Percentiles rank a stretch among this genome's conserved stretches.
These are phyloP conservation scores for Crithidia acanthocephali DNA, from an alignment of 208 protist species.

Conservation along the genomic window DNA sequence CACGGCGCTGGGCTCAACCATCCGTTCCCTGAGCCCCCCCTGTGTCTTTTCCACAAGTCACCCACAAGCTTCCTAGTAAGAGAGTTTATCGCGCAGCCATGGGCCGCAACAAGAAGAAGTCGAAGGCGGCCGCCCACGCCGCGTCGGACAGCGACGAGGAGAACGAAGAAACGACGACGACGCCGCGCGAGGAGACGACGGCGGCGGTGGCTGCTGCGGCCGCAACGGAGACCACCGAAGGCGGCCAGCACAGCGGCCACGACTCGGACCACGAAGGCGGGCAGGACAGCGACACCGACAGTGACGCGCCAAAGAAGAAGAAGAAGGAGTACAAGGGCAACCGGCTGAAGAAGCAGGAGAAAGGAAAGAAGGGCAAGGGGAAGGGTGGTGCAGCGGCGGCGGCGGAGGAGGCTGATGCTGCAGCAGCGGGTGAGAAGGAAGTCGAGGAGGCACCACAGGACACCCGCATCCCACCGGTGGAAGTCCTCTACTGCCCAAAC, in stretches of 20 bases:
- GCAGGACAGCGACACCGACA: slow-evolving; percentile 15
- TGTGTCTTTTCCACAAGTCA: too few relatives aligned
- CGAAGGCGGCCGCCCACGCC: slow-evolving; percentile 35
- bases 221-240: not conserved
- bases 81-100: slow-evolving; percentile 25
- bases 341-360: slow-evolving; percentile 41
- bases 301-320: slow-evolving; percentile 25
- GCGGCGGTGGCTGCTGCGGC: not conserved
- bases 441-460: slow-evolving; percentile 36
- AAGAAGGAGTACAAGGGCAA: slow-evolving; percentile 80
- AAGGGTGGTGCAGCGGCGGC: slow-evolving; percentile 24
- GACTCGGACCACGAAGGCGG: not conserved
- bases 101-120: slow-evolving; percentile 70
- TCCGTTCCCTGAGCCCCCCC: too few relatives aligned
- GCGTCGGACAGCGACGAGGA: slow-evolving; percentile 32
- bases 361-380: slow-evolving; percentile 33
- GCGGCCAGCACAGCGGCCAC: not conserved
- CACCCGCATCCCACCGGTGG: slow-evolving; percentile 53
- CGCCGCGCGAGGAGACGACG: slow-evolving; percentile 4
- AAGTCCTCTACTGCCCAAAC: slow-evolving; percentile 91
- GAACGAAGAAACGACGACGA: slow-evolving; percentile 19
- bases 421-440: slow-evolving; percentile 11
- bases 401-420: not conserved
- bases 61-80: too few relatives aligned
- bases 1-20: too few relatives aligned